Evolutionary conservation across 768 basidiomycete genomes (phyloP).

Genomic region (Fomitopsis serialis): DNA sequence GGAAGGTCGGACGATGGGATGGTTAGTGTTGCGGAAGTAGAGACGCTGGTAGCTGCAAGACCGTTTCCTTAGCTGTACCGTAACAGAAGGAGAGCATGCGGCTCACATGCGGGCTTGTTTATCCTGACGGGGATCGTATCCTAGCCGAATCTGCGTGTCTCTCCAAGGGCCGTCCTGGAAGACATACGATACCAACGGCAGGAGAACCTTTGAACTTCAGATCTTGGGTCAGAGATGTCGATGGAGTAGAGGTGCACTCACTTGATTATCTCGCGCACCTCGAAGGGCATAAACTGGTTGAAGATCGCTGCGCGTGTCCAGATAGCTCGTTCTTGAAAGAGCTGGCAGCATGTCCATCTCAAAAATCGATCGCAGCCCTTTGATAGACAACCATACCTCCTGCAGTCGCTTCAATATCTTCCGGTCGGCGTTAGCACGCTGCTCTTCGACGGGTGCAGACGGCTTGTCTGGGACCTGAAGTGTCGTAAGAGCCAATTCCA

Average conservation of each 20-base stretch:
- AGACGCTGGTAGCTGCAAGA: slow-evolving; percentile 83
- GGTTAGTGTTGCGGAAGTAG: slow-evolving; percentile 85
- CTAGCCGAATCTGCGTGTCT: slow-evolving; percentile 79
- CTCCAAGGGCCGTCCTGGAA: slow-evolving; percentile 95
- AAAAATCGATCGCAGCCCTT: background rate
- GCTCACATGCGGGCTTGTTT: slow-evolving; percentile 72
- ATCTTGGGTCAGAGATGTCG: background rate
- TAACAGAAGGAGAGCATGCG: background rate
- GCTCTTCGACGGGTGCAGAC: slow-evolving; percentile 56
- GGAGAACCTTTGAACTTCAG: slow-evolving; percentile 69
- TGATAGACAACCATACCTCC: slow-evolving; percentile 34
- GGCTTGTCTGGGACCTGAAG: slow-evolving; percentile 61
- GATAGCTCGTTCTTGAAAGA: slow-evolving; percentile 70
- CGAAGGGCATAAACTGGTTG: slow-evolving; percentile 68
- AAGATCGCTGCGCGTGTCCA: slow-evolving; percentile 88
- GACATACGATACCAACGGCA: slow-evolving; percentile 80
- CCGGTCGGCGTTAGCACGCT: slow-evolving; percentile 47
- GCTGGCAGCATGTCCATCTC: no score
- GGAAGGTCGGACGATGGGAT: slow-evolving; percentile 72
- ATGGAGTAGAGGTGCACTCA: slow-evolving; percentile 26
- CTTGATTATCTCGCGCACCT: slow-evolving; percentile 74
- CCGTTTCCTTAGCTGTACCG: background rate
- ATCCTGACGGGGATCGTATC: slow-evolving; percentile 85
- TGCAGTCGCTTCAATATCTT: slow-evolving; percentile 48
- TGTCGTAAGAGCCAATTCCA: background rate